Percentiles rank a stretch among this genome's conserved stretches.
phyloP scores from a whole-genome alignment of 345 rosid species.

The Populus ilicifolia region DNA sequence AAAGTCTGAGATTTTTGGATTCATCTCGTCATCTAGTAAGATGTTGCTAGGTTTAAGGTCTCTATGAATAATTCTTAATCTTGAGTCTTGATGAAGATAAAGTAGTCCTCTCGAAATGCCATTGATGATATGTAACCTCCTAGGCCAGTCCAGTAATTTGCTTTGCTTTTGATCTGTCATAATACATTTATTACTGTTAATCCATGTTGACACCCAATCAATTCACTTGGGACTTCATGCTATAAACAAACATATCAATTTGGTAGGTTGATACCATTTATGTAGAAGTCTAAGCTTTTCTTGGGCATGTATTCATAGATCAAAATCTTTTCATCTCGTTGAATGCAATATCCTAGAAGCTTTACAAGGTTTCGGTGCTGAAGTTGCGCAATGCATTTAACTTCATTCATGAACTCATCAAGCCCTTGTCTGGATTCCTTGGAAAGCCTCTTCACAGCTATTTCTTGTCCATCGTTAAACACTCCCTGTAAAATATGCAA shows the following conservation, averaged over 20 bases:
- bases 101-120: neutral
- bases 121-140: neutral
- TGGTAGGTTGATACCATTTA: neutral
- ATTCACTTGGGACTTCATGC: no score
- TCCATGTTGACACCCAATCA: neutral
- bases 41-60: conserved; percentile 5
- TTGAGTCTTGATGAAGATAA: conserved; percentile 3
- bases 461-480: conserved; percentile 6
- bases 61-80: conserved; percentile 1
- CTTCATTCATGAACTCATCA: conserved; percentile 19
- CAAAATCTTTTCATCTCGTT: conserved; percentile 10
- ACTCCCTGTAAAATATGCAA: neutral
- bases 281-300: conserved; percentile 16
- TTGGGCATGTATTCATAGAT: conserved; percentile 21
- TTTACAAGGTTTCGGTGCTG: conserved; percentile 22
- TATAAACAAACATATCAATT: neutral
- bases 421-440: conserved; percentile 14
- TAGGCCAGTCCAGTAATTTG: neutral
- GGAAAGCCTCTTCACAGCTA: conserved; percentile 20
- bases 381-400: conserved; percentile 13
- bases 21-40: neutral
- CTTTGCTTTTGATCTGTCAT: neutral
- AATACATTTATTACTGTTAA: neutral
- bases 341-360: conserved; percentile 19
- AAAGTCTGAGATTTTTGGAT: conserved; percentile 2